These are phyloP conservation scores for Ophiostoma triangulosporum DNA, from an alignment of 2,329 filamentous ascomycete genomes.

Conservation along the genomic window DNA sequence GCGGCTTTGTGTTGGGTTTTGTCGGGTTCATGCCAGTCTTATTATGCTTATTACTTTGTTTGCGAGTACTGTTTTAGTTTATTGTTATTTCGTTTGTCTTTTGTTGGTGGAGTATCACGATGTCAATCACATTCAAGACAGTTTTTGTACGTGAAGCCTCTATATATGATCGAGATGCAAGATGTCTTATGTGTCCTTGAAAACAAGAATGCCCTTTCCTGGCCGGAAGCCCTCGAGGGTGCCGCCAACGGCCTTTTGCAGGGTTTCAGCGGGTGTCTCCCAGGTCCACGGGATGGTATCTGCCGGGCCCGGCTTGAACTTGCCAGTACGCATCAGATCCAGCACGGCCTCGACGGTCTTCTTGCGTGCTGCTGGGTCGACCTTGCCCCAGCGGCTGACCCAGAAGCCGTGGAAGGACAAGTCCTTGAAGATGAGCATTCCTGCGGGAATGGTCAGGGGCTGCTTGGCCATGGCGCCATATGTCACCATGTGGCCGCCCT, in stretches of 20 bases:
- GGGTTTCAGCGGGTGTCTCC: slow-evolving; percentile 56
- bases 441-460: slow-evolving; percentile 68
- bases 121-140: background rate
- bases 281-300: slow-evolving; percentile 71
- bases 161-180: background rate
- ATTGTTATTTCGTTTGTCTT: background rate
- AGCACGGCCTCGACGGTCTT: slow-evolving; percentile 77
- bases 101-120: background rate
- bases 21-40: too few relatives aligned
- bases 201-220: slow-evolving; percentile 86
- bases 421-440: slow-evolving; percentile 85
- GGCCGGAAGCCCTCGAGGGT: slow-evolving; percentile 72
- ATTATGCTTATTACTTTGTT: background rate
- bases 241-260: slow-evolving; percentile 65
- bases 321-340: slow-evolving; percentile 55
- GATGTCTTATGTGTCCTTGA: slow-evolving; percentile 40
- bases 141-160: too few relatives aligned
- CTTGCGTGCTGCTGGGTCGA: slow-evolving; percentile 58
- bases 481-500: slow-evolving; percentile 66
- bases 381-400: slow-evolving; percentile 80
- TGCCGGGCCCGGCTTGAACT: slow-evolving; percentile 75
- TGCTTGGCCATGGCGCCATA: slow-evolving; percentile 93
- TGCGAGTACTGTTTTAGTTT: background rate
- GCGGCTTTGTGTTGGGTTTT: background rate
- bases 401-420: slow-evolving; percentile 86